Evolutionary conservation across 768 basidiomycete species (phyloP).

Genomic region (Suillus variegatus): DNA sequence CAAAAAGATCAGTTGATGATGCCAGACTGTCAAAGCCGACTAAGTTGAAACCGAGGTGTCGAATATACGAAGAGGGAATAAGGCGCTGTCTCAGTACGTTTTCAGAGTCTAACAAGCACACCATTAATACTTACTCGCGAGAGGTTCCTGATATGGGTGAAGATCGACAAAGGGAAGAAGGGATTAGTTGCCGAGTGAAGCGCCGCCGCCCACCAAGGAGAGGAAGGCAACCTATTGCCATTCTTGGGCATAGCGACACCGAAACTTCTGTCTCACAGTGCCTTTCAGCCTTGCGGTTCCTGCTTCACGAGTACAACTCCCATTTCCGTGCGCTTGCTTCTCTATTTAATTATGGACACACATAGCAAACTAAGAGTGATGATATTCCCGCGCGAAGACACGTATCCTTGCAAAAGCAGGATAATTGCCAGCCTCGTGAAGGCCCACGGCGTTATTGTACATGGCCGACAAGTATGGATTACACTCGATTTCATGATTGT

Average conservation of each 20-base stretch:
- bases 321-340: conserved; percentile 71
- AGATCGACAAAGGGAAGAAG: conserved; percentile 46
- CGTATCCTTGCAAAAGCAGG: conserved; percentile 52
- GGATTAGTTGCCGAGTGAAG: conserved; percentile 30
- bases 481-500: background rate
- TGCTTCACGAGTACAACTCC: conserved; percentile 76
- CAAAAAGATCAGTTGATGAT: conserved; percentile 30
- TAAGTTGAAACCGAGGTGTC: conserved; percentile 62
- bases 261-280: background rate
- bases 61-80: conserved; percentile 83
- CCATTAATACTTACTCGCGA: conserved; percentile 74
- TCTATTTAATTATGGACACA: conserved; percentile 86
- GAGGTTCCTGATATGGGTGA: conserved; percentile 70
- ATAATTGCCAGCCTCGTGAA: conserved; percentile 67
- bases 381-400: conserved; percentile 76
- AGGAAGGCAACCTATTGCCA: conserved; percentile 70
- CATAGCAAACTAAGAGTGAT: conserved; percentile 68
- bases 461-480: conserved; percentile 84
- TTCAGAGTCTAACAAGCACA: conserved; percentile 70
- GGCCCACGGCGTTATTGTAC: conserved; percentile 65
- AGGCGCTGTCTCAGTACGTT: conserved; percentile 60
- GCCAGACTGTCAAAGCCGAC: conserved; percentile 55
- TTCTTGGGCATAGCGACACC: conserved; percentile 84
- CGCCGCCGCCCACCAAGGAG: conserved; percentile 19
- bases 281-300: background rate